Base-by-base conservation (phyloP, 2,329 filamentous ascomycete genomes). In the Thielaviopsis musarum region DNA sequence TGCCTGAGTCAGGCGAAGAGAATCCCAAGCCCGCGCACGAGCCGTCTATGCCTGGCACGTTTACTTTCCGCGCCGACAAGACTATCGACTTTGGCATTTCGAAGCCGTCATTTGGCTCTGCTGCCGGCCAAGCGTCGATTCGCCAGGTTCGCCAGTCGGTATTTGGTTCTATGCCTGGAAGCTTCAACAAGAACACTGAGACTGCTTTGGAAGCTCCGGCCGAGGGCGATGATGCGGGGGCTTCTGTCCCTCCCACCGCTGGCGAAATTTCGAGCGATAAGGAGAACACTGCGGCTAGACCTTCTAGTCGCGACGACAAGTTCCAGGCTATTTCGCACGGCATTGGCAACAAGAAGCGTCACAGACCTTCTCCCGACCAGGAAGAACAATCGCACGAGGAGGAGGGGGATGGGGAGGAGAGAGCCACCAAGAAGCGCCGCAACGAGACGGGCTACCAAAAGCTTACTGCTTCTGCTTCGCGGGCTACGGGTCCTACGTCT, bases 21-120 rank as follows among this genome's bases (percentile, higher is more conserved):
- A 65, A 66, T 26, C 59, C 66, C 63, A 57, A 63, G 64, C 61
- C 67, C 64, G 59, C 63, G 45, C 52, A 64, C 10, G 67, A 70
- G 10, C 66, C 73, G 0, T 74, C 78, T 1, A 71, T 74, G 5
- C 76, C 82, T 2, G 77, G 81, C 19, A 79, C 76, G 0, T 85
- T 85, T 64, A 82, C 79, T 0, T 85, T 85, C 72, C 80, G 82
- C 53, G 82, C 77, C 64, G 82, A 84, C 62, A 80, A 82, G 64
- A 84, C 81, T 1, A 84, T 85, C 65, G 71, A 74, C 60, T 83
- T 85, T 64, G 68, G 70, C 34, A 69, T 70, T 53, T 75, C 77
- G 2, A 69, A 73, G 0, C 69, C 71, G 41, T 77, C 76, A 3
- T 84, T 84, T 63, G 81, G 82, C 48, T 71, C 73, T 9, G 77